Evolutionary conservation across 2,329 filamentous ascomycete genomes (phyloP).

Genomic region (Talaromyces albobiverticillius): DNA sequence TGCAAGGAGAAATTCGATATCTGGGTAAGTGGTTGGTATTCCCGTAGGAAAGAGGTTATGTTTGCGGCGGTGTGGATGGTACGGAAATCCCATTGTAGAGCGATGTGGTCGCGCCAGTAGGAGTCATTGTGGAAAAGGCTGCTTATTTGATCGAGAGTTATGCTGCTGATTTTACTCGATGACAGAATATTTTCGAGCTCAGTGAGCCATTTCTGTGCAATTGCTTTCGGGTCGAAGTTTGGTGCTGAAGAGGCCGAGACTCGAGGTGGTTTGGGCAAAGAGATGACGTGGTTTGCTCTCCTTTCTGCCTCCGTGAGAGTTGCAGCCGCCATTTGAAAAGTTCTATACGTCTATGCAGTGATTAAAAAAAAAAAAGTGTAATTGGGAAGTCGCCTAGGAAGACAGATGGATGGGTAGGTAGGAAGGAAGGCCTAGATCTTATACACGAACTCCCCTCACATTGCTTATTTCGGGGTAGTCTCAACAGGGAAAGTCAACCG

Average conservation of each 20-base stretch:
- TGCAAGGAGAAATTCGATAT: conserved; percentile 32
- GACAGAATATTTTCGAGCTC: conserved; percentile 25
- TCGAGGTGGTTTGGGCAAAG: conserved; percentile 27
- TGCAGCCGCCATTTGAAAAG: not conserved
- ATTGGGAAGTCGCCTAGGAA: too few species aligned
- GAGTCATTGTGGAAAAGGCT: conserved; percentile 36
- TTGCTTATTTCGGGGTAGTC: not conserved
- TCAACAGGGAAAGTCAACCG: conserved; percentile 5
- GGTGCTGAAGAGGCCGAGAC: conserved; percentile 8
- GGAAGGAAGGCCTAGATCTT: not conserved
- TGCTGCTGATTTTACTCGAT: conserved; percentile 11
- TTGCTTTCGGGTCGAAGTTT: conserved; percentile 21
- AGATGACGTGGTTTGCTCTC: conserved; percentile 24
- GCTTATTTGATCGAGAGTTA: conserved; percentile 28
- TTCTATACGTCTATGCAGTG: not conserved
- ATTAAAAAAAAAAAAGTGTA: too few species aligned
- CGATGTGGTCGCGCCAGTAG: conserved; percentile 42
- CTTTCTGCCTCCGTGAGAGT: conserved; percentile 10
- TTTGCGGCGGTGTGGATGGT: conserved; percentile 30
- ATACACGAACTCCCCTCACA: not conserved
- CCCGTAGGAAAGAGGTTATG: conserved; percentile 30
- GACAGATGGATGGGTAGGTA: too few species aligned
- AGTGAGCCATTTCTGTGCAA: conserved; percentile 33
- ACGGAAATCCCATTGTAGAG: conserved; percentile 39
- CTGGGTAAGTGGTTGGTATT: conserved; percentile 23